Evolutionary conservation across 441 rosid genomes (phyloP).

Genomic region (Gossypium gossypioides): DNA sequence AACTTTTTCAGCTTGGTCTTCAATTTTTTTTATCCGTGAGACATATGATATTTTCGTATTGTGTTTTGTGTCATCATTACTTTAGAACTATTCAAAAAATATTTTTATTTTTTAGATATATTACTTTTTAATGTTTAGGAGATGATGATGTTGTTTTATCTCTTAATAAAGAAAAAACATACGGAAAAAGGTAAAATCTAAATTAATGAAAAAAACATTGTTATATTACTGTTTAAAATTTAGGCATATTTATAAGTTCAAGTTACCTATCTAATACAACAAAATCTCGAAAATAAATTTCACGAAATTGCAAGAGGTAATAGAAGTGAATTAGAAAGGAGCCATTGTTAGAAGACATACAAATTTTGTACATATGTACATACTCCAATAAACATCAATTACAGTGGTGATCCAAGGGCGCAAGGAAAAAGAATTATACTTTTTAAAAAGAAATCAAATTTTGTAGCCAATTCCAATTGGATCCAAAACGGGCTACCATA

Average conservation of each 20-base stretch:
- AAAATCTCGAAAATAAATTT: not conserved
- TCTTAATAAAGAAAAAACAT: too few species aligned
- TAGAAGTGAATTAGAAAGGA: not conserved
- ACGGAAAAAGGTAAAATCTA: too few species aligned
- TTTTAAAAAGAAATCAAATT: not conserved
- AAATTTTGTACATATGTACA: not conserved
- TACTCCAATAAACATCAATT: constrained; percentile 5
- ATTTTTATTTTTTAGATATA: too few species aligned
- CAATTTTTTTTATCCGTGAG: too few species aligned
- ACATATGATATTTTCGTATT: too few species aligned
- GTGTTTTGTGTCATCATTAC: too few species aligned
- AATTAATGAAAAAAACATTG: too few species aligned
- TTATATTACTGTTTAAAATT: too few species aligned
- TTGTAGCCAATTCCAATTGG: not conserved
- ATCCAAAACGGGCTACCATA: not conserved
- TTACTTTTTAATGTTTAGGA: too few species aligned
- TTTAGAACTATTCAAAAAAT: too few species aligned
- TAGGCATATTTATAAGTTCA: not conserved
- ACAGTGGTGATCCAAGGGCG: not conserved
- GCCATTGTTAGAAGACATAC: not conserved
- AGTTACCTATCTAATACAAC: not conserved
- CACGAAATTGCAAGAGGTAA: not conserved
- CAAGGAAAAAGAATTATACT: not conserved
- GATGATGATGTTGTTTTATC: too few species aligned
- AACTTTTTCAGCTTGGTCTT: too few species aligned